Percentiles rank a stretch among this genome's conserved stretches.
Conservation (phyloP, 306 rosid genomes). For the Vicia villosa region DNA sequence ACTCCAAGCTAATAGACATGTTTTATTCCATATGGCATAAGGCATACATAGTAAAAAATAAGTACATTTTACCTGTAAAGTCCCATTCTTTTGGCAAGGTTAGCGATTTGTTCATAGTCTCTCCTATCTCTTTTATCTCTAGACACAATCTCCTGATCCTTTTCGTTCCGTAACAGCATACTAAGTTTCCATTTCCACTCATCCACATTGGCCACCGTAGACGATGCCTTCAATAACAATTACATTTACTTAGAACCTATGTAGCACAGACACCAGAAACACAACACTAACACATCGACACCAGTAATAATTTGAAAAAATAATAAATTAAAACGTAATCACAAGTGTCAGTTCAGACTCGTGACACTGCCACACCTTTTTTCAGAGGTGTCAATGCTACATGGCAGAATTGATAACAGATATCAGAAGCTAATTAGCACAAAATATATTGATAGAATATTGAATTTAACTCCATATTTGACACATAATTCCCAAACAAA, state of each 20-base stretch:
- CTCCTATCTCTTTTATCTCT: conserved; percentile 88
- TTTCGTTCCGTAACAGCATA: conserved; percentile 76
- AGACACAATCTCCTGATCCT: conserved; percentile 89
- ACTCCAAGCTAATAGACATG: conserved; percentile 13
- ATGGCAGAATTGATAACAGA: too few relatives aligned
- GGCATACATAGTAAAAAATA: background rate
- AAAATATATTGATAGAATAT: too few relatives aligned
- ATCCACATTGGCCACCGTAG: conserved; percentile 91
- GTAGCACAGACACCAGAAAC: background rate
- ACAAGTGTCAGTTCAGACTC: background rate
- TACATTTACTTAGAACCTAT: conserved; percentile 25
- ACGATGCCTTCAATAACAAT: conserved; percentile 66
- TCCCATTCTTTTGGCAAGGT: conserved; percentile 92
- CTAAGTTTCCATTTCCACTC: conserved; percentile 99
- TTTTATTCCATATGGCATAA: background rate
- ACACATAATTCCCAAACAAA: conserved; percentile 26
- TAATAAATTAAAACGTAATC: background rate
- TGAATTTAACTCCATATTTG: background rate
- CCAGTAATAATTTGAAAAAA: too few relatives aligned
- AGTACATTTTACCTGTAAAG: conserved; percentile 63
- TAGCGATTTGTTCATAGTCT: conserved; percentile 92
- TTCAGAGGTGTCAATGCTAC: background rate
- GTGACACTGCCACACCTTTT: background rate
- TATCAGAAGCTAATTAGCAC: too few relatives aligned
- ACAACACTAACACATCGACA: background rate